Evolutionary conservation across 2,329 filamentous ascomycete genomes (phyloP).

Genomic region (Cordyceps militaris): DNA sequence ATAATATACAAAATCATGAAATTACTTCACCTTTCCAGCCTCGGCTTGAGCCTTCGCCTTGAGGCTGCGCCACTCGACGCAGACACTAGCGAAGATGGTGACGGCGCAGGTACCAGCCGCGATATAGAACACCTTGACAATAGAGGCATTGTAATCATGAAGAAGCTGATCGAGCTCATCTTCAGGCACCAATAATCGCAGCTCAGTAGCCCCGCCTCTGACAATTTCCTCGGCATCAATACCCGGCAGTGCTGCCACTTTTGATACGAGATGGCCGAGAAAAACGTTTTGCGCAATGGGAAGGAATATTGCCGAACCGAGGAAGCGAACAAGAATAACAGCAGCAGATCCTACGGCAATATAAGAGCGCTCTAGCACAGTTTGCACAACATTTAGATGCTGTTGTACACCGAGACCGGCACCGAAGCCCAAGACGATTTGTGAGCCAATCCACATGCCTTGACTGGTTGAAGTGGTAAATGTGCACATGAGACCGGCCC

Average conservation of each 20-base stretch:
- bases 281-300: conserved; percentile 41
- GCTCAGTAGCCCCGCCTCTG: conserved; percentile 25
- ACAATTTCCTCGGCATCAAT: conserved; percentile 23
- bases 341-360: conserved; percentile 33
- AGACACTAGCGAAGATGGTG: conserved; percentile 29
- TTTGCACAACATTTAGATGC: conserved; percentile 33
- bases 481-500: conserved; percentile 32
- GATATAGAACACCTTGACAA: conserved; percentile 29
- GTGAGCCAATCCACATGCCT: conserved; percentile 35
- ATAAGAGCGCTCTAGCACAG: conserved; percentile 31
- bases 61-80: conserved; percentile 44
- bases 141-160: conserved; percentile 33
- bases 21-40: not conserved
- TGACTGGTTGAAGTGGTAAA: conserved; percentile 19
- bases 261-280: conserved; percentile 33
- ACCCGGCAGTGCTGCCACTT: conserved; percentile 26
- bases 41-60: conserved; percentile 26
- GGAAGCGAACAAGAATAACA: conserved; percentile 31
- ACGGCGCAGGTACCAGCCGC: conserved; percentile 32
- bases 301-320: conserved; percentile 36
- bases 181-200: conserved; percentile 19
- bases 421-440: conserved; percentile 32
- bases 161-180: conserved; percentile 18
- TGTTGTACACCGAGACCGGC: conserved; percentile 33
- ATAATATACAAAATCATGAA: not conserved